phyloP scores from a whole-genome alignment of 2,329 filamentous ascomycete species.

The Gliomastix tumulicola region DNA sequence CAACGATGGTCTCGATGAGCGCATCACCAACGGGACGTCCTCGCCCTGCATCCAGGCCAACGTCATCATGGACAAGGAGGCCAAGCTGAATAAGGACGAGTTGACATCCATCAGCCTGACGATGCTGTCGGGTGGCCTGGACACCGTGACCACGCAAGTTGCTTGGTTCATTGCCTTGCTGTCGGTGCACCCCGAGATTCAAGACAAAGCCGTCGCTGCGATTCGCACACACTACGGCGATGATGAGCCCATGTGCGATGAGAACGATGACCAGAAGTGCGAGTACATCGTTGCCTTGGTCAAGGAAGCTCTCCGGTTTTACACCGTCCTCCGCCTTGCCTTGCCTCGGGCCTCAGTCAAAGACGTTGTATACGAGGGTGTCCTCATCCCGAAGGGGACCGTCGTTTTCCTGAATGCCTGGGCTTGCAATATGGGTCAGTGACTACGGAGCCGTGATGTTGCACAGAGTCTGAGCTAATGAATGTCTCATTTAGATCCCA shows the following conservation, averaged over 20 bases:
- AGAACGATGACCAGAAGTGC: conserved; percentile 56
- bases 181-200: conserved; percentile 52
- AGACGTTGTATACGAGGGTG: conserved; percentile 50
- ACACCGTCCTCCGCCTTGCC: conserved; percentile 55
- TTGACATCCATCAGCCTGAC: conserved; percentile 60
- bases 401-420: conserved; percentile 61
- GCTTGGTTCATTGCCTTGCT: conserved; percentile 59
- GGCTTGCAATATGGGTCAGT: conserved; percentile 61
- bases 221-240: conserved; percentile 47
- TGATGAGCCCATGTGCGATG: conserved; percentile 50
- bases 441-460: neutral
- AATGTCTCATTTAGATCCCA: conserved; percentile 27
- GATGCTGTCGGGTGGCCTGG: conserved; percentile 61
- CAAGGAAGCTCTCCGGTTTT: conserved; percentile 54
- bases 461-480: neutral
- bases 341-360: conserved; percentile 55
- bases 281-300: conserved; percentile 57
- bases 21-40: conserved; percentile 53
- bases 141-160: conserved; percentile 59
- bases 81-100: conserved; percentile 54
- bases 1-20: conserved; percentile 51
- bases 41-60: conserved; percentile 62
- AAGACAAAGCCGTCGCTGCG: conserved; percentile 49
- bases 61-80: conserved; percentile 56
- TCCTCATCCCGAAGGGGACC: conserved; percentile 53